Percentiles rank a stretch among this genome's conserved stretches.
Conservation (phyloP, 257 asterid species). For the Solanum lycopersicoides region DNA sequence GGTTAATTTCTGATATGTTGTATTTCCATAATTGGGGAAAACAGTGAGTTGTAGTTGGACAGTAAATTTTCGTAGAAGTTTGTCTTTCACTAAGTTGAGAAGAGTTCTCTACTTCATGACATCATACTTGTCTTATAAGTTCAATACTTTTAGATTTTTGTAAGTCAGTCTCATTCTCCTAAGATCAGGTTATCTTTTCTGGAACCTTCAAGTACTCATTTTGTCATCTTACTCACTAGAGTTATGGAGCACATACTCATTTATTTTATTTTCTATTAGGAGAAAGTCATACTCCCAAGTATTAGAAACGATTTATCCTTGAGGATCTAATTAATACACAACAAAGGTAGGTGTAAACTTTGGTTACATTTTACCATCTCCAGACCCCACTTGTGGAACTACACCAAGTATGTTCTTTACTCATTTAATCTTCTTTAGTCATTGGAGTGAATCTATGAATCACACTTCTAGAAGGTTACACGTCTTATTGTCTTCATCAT, state of each 20-base stretch:
- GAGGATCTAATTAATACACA: background rate
- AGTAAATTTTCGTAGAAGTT: background rate
- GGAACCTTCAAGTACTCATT: background rate
- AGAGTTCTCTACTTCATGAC: background rate
- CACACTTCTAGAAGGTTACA: background rate
- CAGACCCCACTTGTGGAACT: background rate
- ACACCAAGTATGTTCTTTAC: background rate
- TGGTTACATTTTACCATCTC: background rate
- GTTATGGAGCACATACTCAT: background rate
- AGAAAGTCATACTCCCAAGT: background rate
- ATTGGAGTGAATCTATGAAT: background rate
- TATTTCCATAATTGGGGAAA: background rate
- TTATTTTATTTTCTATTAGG: background rate
- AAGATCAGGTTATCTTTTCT: background rate
- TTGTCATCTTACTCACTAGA: background rate
- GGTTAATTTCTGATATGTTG: background rate
- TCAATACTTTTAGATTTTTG: background rate
- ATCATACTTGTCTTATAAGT: background rate
- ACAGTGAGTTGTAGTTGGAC: background rate
- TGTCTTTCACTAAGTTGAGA: background rate
- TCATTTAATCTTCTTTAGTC: background rate
- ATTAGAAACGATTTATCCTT: background rate
- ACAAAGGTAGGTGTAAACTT: background rate
- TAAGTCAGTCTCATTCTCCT: background rate
- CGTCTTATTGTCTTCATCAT: background rate